Conservation (phyloP, 225 moss, liverwort and hornwort genomes). For the Sphagnum tenellum region DNA sequence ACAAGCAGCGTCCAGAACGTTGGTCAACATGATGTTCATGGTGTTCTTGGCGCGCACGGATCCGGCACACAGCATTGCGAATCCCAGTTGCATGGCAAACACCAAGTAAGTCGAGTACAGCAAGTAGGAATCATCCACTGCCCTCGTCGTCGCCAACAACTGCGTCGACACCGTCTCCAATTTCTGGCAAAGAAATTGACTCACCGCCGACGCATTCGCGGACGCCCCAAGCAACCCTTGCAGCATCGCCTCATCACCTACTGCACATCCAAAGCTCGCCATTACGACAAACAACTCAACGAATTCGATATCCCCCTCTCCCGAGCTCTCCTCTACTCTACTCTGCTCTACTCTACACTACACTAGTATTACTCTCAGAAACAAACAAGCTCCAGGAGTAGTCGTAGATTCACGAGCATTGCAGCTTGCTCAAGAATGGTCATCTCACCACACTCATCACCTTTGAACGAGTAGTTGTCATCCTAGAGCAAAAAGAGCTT, state of each 20-base stretch:
- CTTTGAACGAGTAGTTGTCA: no score
- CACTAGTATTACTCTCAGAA: no score
- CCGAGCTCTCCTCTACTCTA: no score
- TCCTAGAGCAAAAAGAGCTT: no score
- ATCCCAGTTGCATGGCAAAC: slow-evolving; percentile 92
- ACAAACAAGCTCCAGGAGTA: no score
- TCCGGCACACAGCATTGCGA: slow-evolving; percentile 92
- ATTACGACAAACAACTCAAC: neutral
- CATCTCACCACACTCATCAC: no score
- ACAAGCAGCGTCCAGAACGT: slow-evolving; percentile 79
- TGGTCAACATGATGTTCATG: slow-evolving; percentile 92
- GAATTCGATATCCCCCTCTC: neutral
- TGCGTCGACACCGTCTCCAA: slow-evolving; percentile 20
- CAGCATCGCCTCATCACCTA: slow-evolving; percentile 23
- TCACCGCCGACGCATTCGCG: slow-evolving; percentile 14
- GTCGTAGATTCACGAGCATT: no score
- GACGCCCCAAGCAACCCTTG: slow-evolving; percentile 26
- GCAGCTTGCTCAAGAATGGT: no score
- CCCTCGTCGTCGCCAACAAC: slow-evolving; percentile 15
- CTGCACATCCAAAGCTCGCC: slow-evolving; percentile 20
- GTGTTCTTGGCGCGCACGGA: slow-evolving; percentile 89
- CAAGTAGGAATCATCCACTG: slow-evolving; percentile 54
- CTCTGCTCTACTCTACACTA: no score
- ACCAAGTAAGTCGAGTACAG: slow-evolving; percentile 79
- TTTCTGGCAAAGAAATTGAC: slow-evolving; percentile 44